A percentile compares a stretch with the other conserved stretches of the same genome.
Conservation (phyloP, 176 grass and related monocot species). For the Sorghum bicolor region Sorghum_bicolor_NCBIv3 NC_012873.2:2508501-2509000, state of each 20-base stretch:
- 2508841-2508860: neutral
- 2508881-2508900: neutral
- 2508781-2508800: constrained; percentile 4
- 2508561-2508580: constrained; percentile 40
- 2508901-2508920: constrained; percentile 21
- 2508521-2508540: constrained; percentile 38
- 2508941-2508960: neutral
- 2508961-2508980: constrained; percentile 3
- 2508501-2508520: constrained; percentile 37
- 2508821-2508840: neutral
- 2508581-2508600: constrained; percentile 43
- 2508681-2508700: constrained; percentile 33
- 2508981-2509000: constrained; percentile 4
- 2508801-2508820: neutral
- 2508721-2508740: neutral
- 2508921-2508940: constrained; percentile 2
- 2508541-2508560: constrained; percentile 38
- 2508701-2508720: constrained; percentile 23
- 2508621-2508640: constrained; percentile 42
- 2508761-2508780: neutral
- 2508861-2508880: neutral
- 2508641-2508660: constrained; percentile 11
- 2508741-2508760: constrained; percentile 7
- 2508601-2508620: constrained; percentile 39
- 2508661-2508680: constrained; percentile 37